These are phyloP conservation scores for Agaricus sinodeliciosus DNA, from an alignment of 768 basidiomycete species.

Conservation along the genomic window DNA sequence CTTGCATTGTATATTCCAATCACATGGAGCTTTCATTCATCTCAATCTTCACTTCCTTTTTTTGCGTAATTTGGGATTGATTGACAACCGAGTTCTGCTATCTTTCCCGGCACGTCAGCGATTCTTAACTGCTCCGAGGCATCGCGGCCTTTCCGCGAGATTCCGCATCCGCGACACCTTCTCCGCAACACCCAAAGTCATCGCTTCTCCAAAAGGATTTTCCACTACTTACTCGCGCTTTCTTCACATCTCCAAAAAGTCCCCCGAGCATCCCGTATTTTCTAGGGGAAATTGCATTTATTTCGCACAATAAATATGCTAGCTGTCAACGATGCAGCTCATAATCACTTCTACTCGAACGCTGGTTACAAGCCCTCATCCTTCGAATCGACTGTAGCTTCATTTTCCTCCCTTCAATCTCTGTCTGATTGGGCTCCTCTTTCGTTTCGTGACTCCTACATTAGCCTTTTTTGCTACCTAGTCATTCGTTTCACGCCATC, in stretches of 20 bases:
- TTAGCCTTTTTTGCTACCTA: background rate
- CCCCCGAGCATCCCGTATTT: too few species aligned
- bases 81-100: slow-evolving; percentile 4
- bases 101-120: slow-evolving; percentile 4
- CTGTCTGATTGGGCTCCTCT: too few species aligned
- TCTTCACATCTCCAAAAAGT: background rate
- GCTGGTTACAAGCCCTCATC: too few species aligned
- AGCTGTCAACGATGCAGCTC: too few species aligned
- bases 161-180: background rate
- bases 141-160: background rate
- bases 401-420: too few species aligned
- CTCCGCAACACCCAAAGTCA: background rate
- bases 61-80: slow-evolving; percentile 5
- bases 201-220: background rate
- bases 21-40: slow-evolving; percentile 6
- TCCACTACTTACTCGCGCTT: background rate
- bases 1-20: slow-evolving; percentile 8
- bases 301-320: too few species aligned
- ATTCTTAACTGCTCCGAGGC: background rate
- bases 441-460: background rate
- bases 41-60: background rate
- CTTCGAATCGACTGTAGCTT: background rate
- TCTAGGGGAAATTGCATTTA: too few species aligned
- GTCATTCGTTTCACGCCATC: slow-evolving; percentile 4
- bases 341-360: too few species aligned